Evolutionary conservation across 495 filamentous ascomycete species (phyloP), one percentile per base, ranked within the genome.

Genomic region (Evernia prunastri): DNA sequence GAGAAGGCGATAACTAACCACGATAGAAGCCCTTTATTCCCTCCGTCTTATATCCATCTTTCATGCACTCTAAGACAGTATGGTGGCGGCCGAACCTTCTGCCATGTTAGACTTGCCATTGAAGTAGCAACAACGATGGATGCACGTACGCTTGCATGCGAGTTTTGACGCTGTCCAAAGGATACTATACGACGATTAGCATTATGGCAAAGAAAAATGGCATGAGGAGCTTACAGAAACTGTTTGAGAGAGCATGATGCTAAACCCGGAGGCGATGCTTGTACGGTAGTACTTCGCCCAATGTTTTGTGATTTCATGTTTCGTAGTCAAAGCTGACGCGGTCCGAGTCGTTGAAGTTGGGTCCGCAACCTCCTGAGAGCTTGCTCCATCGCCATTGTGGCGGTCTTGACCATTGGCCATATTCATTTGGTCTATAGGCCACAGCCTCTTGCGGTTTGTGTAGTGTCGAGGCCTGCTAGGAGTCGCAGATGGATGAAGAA

Each of bases 121-220:
- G 15, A n/a, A 11, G 31, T 3, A 1, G 45, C 15, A 37, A 4
- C 15, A 27, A 35, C 53, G 4, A 27, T 37, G 51, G 60, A 23
- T 27, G 62, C 57, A 68, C 81, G 64, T 77, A 85, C 80, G 78
- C 77, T 79, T 93, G 89, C 86, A 93, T 89, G 62, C 89, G 87
- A 39, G 89, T 90, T 75, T 93, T 93, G 68, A 92, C 85, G 57
- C 88, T 91, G 73, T 93, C 89, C 59, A 93, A 79, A 35, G 89
- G 89, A 72, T 90, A 93, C 83, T 86, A 64, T 20, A n/a, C 12
- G 58, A 31, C 51, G 27, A 56, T 74, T 31, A 72, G 68, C 62
- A 39, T 9, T 15, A 31, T 51, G 37, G 37, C 17, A 49, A 20
- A 53, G 43, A 53, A 37, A 33, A 57, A 27, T 27, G 40, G 40